These are phyloP conservation scores for Floccularia luteovirens DNA, from an alignment of 768 basidiomycete genomes.

Conservation along the genomic window DNA sequence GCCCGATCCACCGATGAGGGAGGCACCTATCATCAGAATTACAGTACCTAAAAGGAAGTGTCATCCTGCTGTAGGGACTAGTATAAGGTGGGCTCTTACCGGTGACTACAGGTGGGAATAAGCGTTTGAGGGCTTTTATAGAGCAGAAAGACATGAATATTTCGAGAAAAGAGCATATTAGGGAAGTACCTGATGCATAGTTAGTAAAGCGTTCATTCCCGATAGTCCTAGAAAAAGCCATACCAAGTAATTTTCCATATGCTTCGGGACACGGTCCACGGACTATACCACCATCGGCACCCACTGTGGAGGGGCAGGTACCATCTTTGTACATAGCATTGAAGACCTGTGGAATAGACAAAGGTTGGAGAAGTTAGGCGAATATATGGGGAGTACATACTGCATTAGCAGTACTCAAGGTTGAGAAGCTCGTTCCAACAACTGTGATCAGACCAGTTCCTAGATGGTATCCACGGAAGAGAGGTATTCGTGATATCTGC, in stretches of 20 bases:
- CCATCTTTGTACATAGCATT: conserved; percentile 72
- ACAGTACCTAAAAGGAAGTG: conserved; percentile 48
- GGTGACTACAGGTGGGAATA: conserved; percentile 81
- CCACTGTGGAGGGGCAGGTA: conserved; percentile 57
- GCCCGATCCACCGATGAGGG: conserved; percentile 68
- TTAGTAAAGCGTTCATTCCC: not conserved
- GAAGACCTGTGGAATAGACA: conserved; percentile 45
- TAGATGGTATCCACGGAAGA: conserved; percentile 58
- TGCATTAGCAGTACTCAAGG: conserved; percentile 64
- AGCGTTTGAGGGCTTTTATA: conserved; percentile 46
- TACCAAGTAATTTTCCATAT: conserved; percentile 71
- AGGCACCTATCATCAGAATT: conserved; percentile 74
- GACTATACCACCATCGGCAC: conserved; percentile 50
- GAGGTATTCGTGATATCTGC: conserved; percentile 65
- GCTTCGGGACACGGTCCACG: conserved; percentile 69
- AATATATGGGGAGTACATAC: conserved; percentile 25
- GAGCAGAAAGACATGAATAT: conserved; percentile 77
- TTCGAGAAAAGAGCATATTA: conserved; percentile 75
- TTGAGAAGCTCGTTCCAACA: conserved; percentile 77
- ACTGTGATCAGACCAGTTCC: conserved; percentile 80
- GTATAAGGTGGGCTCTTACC: conserved; percentile 21
- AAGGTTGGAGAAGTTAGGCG: not conserved
- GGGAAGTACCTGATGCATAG: conserved; percentile 49
- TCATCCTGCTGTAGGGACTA: no score
- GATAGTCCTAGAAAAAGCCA: conserved; percentile 7